These are phyloP conservation scores for Lojkania enalia DNA, from an alignment of 2,329 filamentous ascomycete genomes.

Conservation along the genomic window DNA sequence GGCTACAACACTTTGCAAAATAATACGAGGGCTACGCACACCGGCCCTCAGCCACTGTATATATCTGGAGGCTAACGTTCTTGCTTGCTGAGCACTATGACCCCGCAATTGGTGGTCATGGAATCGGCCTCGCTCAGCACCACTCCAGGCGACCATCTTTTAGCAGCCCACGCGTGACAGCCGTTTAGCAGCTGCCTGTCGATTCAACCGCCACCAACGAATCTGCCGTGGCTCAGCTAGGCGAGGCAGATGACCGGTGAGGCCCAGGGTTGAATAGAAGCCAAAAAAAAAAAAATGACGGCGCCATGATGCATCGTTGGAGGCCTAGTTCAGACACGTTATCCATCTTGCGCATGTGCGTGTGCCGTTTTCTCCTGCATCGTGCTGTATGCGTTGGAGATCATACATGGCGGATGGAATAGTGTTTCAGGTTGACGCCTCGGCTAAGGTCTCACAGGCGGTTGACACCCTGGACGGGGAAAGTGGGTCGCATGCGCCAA, in stretches of 20 bases:
- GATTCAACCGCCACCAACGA: background rate
- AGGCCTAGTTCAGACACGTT: background rate
- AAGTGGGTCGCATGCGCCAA: background rate
- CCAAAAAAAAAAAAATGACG: background rate
- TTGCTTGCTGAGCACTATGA: background rate
- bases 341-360: too few species aligned
- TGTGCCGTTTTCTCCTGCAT: background rate
- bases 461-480: background rate
- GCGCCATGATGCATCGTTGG: background rate
- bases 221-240: slow-evolving; percentile 3
- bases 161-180: background rate
- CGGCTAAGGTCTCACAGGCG: background rate
- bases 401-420: background rate
- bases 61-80: background rate
- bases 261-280: background rate
- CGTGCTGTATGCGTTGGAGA: slow-evolving; percentile 1
- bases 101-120: background rate
- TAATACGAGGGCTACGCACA: slow-evolving; percentile 2
- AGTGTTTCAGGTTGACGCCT: slow-evolving; percentile 9
- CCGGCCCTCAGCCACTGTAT: slow-evolving; percentile 11
- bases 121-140: slow-evolving; percentile 7
- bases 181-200: background rate
- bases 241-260: slow-evolving; percentile 3
- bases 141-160: background rate
- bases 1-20: slow-evolving; percentile 3